Evolutionary conservation across 768 basidiomycete species (phyloP), one percentile per base, ranked within the genome.

Genomic region (Panellus pusillus): DNA sequence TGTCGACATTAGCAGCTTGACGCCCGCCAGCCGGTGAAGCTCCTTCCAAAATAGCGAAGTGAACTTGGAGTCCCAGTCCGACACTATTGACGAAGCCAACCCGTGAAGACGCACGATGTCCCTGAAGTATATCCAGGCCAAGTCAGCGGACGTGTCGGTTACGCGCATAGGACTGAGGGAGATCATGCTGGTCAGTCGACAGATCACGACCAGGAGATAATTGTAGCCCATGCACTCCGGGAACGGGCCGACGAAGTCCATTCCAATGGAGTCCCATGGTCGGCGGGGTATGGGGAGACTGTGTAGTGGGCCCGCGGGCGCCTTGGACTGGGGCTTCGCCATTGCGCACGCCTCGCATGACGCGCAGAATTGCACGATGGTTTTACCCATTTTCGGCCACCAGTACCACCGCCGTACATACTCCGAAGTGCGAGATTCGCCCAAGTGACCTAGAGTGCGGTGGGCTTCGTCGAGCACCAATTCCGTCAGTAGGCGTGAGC

Each of bases 41-140:
- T 66, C 61, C 9, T 48, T 44, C 79, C 77, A 79, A 54, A 79
- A 79, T 0, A 40, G 48, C 17, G 73, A 73, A 0, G 74, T 79
- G 58, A 79, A 80, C 5, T 74, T 57, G 0, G 68, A 55, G 49
- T 78, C 76, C 1, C 75, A 55, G 48, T 79, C 76, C 13, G 69
- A 73, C 0, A 80, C 63, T 1, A 81, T 75, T 0, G 49, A 20
- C 3, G 58, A 50, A 1, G 74, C 77, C 1, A 79, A 46, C 0
- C 77, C 76, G 50, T 78, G 75, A 0, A 62, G 57, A 11, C 70
- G 71, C 28, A 74, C 76, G 0, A 77, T 61, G 2, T 66, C 35
- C 0, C 62, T 61, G 36, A 75, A 73, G 20, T 76, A 59, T 0
- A 75, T 12, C 35, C 75, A 66, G 0, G 75, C 74, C 0, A 79